Conservation (phyloP, 352 stramenopile genomes). For the Pythium sukuiense region DNA sequence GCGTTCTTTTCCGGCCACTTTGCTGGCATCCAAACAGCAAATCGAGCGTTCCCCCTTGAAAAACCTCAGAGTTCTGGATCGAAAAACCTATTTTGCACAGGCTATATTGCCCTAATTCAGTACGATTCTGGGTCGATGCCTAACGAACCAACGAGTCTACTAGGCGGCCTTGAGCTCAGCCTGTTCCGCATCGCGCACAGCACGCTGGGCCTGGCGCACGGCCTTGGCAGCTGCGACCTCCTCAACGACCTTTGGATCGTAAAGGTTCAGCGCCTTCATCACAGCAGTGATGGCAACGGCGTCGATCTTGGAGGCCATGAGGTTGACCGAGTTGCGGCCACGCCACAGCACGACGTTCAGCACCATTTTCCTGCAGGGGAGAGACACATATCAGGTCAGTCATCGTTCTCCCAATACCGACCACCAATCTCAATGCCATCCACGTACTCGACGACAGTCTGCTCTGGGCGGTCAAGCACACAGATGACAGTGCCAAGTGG, state of each 20-base stretch:
- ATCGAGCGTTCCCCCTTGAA: conserved; percentile 22
- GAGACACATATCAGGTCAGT: not conserved
- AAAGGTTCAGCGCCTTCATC: conserved; percentile 87
- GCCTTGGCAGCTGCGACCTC: conserved; percentile 49
- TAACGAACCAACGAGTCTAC: not conserved
- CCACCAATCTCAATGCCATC: not conserved
- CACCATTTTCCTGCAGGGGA: conserved; percentile 57
- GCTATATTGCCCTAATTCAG: conserved; percentile 16
- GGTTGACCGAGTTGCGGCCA: conserved; percentile 83
- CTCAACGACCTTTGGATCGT: conserved; percentile 43
- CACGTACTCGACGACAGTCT: conserved; percentile 72
- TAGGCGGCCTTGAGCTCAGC: conserved; percentile 16
- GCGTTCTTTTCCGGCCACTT: conserved; percentile 4
- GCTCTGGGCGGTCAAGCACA: conserved; percentile 56
- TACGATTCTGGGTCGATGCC: not conserved
- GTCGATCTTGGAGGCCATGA: conserved; percentile 86
- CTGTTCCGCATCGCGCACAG: conserved; percentile 37
- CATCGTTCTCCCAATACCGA: not conserved
- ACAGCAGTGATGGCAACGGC: conserved; percentile 68
- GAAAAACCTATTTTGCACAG: conserved; percentile 47
- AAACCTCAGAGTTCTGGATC: conserved; percentile 10
- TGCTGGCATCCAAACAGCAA: conserved; percentile 4
- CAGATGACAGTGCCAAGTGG: conserved; percentile 81
- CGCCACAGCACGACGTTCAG: conserved; percentile 87
- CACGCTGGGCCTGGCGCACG: conserved; percentile 41